Percentiles rank a stretch among this genome's conserved stretches.
phyloP scores from a whole-genome alignment of 805 yeast genomes.

The Cyberlindnera euphorbiae region DNA sequence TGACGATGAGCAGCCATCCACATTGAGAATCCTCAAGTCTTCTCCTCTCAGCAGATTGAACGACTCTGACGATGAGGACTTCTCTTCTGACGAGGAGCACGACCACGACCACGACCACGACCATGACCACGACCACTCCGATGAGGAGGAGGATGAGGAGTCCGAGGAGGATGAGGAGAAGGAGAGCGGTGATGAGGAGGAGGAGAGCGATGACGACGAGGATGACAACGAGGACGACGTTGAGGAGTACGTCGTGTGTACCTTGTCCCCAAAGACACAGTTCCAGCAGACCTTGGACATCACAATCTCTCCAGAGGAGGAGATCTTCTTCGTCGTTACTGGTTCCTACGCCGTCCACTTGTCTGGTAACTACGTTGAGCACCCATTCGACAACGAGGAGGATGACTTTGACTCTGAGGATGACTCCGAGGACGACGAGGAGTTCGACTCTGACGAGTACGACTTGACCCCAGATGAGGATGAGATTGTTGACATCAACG shows the following conservation, averaged over 20 bases:
- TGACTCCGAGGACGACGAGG: constrained; percentile 48
- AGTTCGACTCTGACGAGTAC: constrained; percentile 42
- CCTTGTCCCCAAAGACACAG: constrained; percentile 79
- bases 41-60: constrained; percentile 45
- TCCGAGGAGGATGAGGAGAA: constrained; percentile 45
- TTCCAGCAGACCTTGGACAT: constrained; percentile 89
- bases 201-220: constrained; percentile 26
- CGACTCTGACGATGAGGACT: constrained; percentile 37
- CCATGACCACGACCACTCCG: constrained; percentile 35
- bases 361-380: constrained; percentile 93
- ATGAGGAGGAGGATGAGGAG: constrained; percentile 47
- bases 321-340: constrained; percentile 87
- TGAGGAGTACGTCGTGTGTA: constrained; percentile 81
- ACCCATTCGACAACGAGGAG: constrained; percentile 78
- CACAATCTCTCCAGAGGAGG: constrained; percentile 90
- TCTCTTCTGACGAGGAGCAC: constrained; percentile 31
- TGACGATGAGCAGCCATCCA: constrained; percentile 77
- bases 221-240: constrained; percentile 63
- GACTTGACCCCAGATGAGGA: constrained; percentile 77
- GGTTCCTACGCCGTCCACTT: constrained; percentile 93
- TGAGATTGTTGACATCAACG: constrained; percentile 48
- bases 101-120: background rate
- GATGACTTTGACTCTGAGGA: constrained; percentile 63
- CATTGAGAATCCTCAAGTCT: constrained; percentile 77
- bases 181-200: constrained; percentile 41